Conservation (phyloP, 2,329 filamentous ascomycete species). For the Tolypocladium paradoxum region DNA sequence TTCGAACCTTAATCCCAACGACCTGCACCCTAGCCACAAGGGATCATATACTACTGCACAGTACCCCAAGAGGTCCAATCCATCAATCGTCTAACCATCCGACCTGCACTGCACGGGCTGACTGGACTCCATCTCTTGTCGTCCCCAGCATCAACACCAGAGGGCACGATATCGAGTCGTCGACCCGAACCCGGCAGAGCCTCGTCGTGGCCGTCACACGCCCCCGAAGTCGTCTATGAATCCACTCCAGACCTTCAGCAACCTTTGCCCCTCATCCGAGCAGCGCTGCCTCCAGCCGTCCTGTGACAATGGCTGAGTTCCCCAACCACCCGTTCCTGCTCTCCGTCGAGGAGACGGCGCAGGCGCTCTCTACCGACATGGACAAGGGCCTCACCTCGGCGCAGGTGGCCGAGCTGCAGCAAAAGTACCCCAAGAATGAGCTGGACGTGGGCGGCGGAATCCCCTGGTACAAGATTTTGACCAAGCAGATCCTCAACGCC, state of each 20-base stretch:
- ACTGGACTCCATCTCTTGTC: background rate
- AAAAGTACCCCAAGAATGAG: constrained; percentile 56
- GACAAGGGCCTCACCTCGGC: constrained; percentile 55
- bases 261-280: constrained; percentile 7
- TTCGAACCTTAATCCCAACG: background rate
- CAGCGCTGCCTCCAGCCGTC: constrained; percentile 6
- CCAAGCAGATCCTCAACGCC: constrained; percentile 65
- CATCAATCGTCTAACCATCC: background rate
- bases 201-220: constrained; percentile 1
- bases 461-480: constrained; percentile 59
- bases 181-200: background rate
- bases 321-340: constrained; percentile 51
- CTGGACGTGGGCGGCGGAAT: constrained; percentile 58
- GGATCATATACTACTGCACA: background rate
- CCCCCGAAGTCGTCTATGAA: constrained; percentile 10
- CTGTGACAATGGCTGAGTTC: constrained; percentile 27
- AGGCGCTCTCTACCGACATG: constrained; percentile 49
- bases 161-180: background rate
- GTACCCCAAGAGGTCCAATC: background rate
- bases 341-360: constrained; percentile 48
- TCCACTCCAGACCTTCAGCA: constrained; percentile 4
- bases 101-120: background rate
- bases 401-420: constrained; percentile 48
- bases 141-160: background rate
- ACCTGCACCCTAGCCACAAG: background rate